Evolutionary conservation across 2,329 filamentous ascomycete species (phyloP).

Genomic region (Biscogniauxia marginata): DNA sequence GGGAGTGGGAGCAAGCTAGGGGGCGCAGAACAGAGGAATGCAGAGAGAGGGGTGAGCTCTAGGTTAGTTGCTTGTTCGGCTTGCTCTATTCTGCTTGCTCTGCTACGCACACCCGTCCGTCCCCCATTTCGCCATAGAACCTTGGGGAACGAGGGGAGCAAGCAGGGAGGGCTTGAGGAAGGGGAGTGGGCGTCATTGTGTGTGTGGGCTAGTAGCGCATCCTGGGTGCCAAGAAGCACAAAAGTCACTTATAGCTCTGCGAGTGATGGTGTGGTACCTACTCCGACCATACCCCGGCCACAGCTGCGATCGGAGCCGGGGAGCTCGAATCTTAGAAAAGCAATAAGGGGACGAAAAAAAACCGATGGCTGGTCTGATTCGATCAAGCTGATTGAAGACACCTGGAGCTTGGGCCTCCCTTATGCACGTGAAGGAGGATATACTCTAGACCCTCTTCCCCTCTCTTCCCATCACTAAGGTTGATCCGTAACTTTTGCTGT

Average conservation of each 20-base stretch:
- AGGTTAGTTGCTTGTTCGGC: conserved; percentile 2
- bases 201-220: conserved; percentile 16
- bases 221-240: conserved; percentile 10
- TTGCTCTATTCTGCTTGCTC: neutral
- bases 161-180: conserved; percentile 16
- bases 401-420: conserved; percentile 8
- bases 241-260: conserved; percentile 22
- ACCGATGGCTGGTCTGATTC: conserved; percentile 14
- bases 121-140: neutral
- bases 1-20: conserved; percentile 7
- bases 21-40: neutral
- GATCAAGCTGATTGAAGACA: neutral
- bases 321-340: conserved; percentile 18
- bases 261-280: conserved; percentile 25
- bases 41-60: neutral
- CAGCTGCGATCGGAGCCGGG: conserved; percentile 22
- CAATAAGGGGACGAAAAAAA: conserved; percentile 6
- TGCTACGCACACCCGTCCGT: neutral
- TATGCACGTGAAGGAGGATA: neutral
- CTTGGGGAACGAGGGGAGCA: conserved; percentile 15
- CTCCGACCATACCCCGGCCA: conserved; percentile 21
- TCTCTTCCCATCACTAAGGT: too few relatives aligned
- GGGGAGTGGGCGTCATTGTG: conserved; percentile 20
- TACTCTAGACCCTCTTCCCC: neutral
- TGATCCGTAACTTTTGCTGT: too few relatives aligned